Conservation (phyloP, 805 yeast species). For the Pichia pseudocactophila region DNA sequence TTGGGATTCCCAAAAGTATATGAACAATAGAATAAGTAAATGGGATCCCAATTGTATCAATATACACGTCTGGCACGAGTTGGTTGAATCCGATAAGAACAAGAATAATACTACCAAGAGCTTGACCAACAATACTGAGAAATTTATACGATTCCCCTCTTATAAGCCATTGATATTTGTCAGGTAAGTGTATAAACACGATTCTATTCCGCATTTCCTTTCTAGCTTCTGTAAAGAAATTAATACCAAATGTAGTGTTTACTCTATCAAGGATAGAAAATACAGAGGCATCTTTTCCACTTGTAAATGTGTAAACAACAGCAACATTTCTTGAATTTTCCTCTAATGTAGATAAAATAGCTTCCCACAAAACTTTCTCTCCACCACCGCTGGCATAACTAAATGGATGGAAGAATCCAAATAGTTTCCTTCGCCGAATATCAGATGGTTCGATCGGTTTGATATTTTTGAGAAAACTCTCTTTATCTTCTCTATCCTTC, state of each 20-base stretch:
- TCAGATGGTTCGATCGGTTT: conserved; percentile 25
- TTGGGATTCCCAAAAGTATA: conserved; percentile 55
- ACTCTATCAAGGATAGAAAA: conserved; percentile 19
- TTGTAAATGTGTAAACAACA: conserved; percentile 47
- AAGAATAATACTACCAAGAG: conserved; percentile 65
- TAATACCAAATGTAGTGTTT: conserved; percentile 21
- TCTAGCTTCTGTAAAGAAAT: conserved; percentile 15
- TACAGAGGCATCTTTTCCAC: conserved; percentile 18
- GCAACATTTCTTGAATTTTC: conserved; percentile 43
- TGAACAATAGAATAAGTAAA: conserved; percentile 66
- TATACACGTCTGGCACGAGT: conserved; percentile 79
- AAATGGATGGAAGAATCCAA: conserved; percentile 92
- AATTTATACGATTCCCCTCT: conserved; percentile 68
- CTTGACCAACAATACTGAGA: conserved; percentile 81
- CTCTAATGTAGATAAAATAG: conserved; percentile 61
- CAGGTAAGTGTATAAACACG: conserved; percentile 25
- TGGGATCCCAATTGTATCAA: conserved; percentile 93
- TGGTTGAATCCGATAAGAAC: conserved; percentile 61
- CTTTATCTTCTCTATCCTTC: conserved; percentile 18
- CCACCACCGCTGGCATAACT: conserved; percentile 99
- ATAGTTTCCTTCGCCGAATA: conserved; percentile 36
- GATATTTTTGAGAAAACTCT: conserved; percentile 15
- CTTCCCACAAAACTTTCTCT: conserved; percentile 93
- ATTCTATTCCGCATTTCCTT: conserved; percentile 20
- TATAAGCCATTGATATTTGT: conserved; percentile 41